Base-by-base conservation (phyloP, 2,329 filamentous ascomycete genomes). In the Ilyonectria sp. region DNA sequence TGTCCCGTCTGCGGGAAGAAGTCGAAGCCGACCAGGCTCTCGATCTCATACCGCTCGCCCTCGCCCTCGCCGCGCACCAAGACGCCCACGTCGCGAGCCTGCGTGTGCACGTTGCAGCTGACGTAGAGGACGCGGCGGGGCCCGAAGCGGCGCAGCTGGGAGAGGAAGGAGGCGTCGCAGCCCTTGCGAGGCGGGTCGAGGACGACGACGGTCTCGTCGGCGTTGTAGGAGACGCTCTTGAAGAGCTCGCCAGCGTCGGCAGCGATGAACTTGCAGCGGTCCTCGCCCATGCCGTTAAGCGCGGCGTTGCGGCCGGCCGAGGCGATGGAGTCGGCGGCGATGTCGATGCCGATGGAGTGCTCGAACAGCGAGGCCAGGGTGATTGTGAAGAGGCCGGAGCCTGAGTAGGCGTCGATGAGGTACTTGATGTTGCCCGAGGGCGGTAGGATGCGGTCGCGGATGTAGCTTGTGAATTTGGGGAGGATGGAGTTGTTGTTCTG, bases 401-500 rank as follows among this genome's bases (percentile, higher is more conserved):
- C 96, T 15, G 94, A 99, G 86, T 99, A 99, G 61, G 96, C 96
- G 84, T 99, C 96, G 73, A 99, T 95, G 50, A 99, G 91, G 83
- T 97, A 94, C 74, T 92, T 93, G 82, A 97, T 91, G 58, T 74
- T 74, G 57, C 79, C 74, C 37, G 75, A 63, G 3, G 86, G 82
- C 0, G 90, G 91, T 2, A 95, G 85, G 76, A 95, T 93, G 80
- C 92, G 89, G 43, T 92, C 86, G 69, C 94, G 93, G 79, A 98
- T 93, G 84, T 97, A 97, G 72, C 90, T 87, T 15, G 94, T 97
- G 82, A 98, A 97, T 17, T 85, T 83, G 33, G 93, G 90, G 26
- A 99, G 91, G 82, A 99, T 98, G 62, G 94, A 97, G 86, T 98
- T 98, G 88, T 99, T 99, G 87, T 99, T 99, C 79, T 99, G 96